Base-by-base conservation (phyloP, 2,329 filamentous ascomycete species). In the Teratosphaeria epicoccoides region DNA sequence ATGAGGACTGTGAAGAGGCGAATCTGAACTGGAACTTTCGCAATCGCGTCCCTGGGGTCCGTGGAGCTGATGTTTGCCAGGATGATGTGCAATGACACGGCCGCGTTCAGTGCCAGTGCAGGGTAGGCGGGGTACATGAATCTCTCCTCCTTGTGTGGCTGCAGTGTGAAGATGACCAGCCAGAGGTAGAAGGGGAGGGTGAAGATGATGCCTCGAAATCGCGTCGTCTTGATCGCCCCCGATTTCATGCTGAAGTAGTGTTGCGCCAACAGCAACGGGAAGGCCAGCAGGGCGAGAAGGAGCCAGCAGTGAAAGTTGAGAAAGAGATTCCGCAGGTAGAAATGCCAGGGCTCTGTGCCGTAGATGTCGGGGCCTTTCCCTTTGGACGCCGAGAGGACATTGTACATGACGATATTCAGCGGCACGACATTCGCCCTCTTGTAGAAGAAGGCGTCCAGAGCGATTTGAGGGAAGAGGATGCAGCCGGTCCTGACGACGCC, bases 111-210 rank as follows among this genome's bases (percentile, higher is more conserved):
- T 0, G 87, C 85, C 33, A 98, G 76, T 57, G 91, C 88, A 1
- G 93, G 93, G 63, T 98, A 98, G 2, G 82, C 87, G 0, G 93
- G 93, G 63, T 95, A 98, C 90, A 98, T 97, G 73, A 98, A 98
- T 6, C 93, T 79, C 70, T 98, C 93, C 68, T 98, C 93, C 65
- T 98, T 98, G 72, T 98, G 93, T 14, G 93, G 88, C 66, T 98
- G 93, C 7, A 85, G 67, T 0, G 87, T 91, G 71, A 98, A 97
- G 56, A 97, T 93, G 3, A 72, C 80, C 24, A 98, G 78, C 93
- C 93, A 98, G 65, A 96, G 77, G 67, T 97, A 98, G 69, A 97
- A 95, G 0, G 93, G 93, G 0, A 81, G 72, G 50, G 91, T 75
- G 59, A 95, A 88, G 20, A 91, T 80, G 46, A 94, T 63, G 9